Evolutionary conservation across 2,329 filamentous ascomycete species (phyloP).

Genomic region (Botrytis aclada): DNA sequence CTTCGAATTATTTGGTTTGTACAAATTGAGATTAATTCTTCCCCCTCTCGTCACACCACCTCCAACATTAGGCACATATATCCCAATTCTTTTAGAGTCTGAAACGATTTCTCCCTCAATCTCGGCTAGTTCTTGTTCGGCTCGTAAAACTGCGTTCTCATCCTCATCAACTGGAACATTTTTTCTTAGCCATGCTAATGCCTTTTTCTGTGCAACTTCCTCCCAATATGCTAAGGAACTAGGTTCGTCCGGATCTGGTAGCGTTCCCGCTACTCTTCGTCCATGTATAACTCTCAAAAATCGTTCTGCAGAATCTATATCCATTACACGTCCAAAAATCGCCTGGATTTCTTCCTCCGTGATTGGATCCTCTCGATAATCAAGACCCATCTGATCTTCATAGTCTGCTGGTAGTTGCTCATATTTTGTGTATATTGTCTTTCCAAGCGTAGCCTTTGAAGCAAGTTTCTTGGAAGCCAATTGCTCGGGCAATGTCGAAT

Average conservation of each 20-base stretch:
- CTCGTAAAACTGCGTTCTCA: conserved; percentile 57
- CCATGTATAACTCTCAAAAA: conserved; percentile 60
- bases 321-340: conserved; percentile 52
- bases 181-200: conserved; percentile 54
- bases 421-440: conserved; percentile 49
- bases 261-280: conserved; percentile 59
- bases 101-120: conserved; percentile 44
- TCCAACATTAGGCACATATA: conserved; percentile 34
- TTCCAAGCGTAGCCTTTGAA: conserved; percentile 5
- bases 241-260: conserved; percentile 54
- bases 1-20: neutral
- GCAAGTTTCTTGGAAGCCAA: conserved; percentile 19
- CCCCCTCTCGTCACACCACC: neutral
- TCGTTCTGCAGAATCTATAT: conserved; percentile 47
- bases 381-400: conserved; percentile 52
- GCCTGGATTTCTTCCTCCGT: conserved; percentile 45
- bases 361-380: conserved; percentile 51
- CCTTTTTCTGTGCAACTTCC: conserved; percentile 43
- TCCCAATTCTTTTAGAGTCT: conserved; percentile 33
- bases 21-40: conserved; percentile 5
- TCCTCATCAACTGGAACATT: conserved; percentile 58
- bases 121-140: conserved; percentile 58
- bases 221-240: conserved; percentile 22
- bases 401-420: conserved; percentile 57
- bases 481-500: neutral